Conservation (phyloP, 495 filamentous ascomycete genomes). For the Hapsidospora chrysogenum region DNA sequence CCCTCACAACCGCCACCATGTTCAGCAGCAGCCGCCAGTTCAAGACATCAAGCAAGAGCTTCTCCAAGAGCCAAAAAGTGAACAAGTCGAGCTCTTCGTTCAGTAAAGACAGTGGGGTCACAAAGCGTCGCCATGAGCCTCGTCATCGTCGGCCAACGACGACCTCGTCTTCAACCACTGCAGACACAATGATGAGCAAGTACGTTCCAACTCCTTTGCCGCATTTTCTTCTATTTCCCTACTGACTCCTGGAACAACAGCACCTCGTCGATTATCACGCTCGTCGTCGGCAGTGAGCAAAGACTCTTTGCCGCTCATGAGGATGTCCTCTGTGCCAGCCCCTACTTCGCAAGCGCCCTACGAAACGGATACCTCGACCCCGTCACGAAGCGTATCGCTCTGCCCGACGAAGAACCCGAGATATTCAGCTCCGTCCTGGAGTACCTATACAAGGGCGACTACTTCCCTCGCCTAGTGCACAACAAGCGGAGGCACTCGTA, state of each 20-base stretch:
- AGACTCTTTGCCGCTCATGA: conserved; percentile 85
- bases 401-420: conserved; percentile 76
- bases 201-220: conserved; percentile 3
- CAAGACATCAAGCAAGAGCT: conserved; percentile 22
- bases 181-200: conserved; percentile 8
- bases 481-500: conserved; percentile 50
- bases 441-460: conserved; percentile 85
- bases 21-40: conserved; percentile 19
- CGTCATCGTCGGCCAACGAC: conserved; percentile 16
- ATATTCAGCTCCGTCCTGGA: conserved; percentile 83
- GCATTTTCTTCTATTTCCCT: neutral
- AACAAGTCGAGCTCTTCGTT: conserved; percentile 27
- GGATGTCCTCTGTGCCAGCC: conserved; percentile 59
- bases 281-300: conserved; percentile 59
- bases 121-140: conserved; percentile 25
- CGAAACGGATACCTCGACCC: conserved; percentile 46
- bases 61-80: conserved; percentile 21
- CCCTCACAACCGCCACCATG: conserved; percentile 14
- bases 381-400: conserved; percentile 50
- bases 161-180: conserved; percentile 17
- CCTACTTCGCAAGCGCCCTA: conserved; percentile 53
- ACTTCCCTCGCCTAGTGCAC: conserved; percentile 61
- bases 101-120: conserved; percentile 25
- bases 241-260: conserved; percentile 24
- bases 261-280: conserved; percentile 59